Evolutionary conservation across 2,329 filamentous ascomycete species (phyloP).

Genomic region (Allantophomopsis cytisporea): DNA sequence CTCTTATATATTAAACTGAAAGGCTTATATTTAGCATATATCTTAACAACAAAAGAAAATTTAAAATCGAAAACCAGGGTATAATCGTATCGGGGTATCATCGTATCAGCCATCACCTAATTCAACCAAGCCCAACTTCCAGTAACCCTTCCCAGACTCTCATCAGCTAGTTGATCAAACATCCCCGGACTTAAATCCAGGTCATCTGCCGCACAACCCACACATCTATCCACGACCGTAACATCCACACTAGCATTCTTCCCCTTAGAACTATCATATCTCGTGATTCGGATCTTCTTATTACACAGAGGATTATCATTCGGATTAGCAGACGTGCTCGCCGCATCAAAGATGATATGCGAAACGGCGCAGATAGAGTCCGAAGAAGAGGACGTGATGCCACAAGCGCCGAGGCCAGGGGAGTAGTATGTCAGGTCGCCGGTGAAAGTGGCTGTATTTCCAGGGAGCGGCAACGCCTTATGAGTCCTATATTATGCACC

Average conservation of each 20-base stretch:
- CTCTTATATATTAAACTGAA: no score
- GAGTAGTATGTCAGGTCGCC: conserved; percentile 61
- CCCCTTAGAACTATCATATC: conserved; percentile 30
- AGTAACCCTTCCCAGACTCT: conserved; percentile 24
- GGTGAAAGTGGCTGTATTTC: conserved; percentile 33
- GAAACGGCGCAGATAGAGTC: conserved; percentile 57
- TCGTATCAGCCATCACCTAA: conserved; percentile 3
- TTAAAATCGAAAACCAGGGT: no score
- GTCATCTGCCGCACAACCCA: conserved; percentile 24
- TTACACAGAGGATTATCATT: conserved; percentile 59
- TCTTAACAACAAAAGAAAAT: no score
- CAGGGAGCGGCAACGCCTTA: conserved; percentile 34
- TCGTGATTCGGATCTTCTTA: conserved; percentile 45
- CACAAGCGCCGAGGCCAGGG: conserved; percentile 57
- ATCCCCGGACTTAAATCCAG: conserved; percentile 26
- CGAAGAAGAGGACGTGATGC: conserved; percentile 32
- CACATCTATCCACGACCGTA: conserved; percentile 50
- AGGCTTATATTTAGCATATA: no score
- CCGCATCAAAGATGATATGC: conserved; percentile 51
- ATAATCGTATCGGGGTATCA: no score
- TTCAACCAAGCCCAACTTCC: conserved; percentile 22
- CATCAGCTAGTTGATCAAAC: conserved; percentile 30
- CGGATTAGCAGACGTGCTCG: conserved; percentile 33
- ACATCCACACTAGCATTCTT: conserved; percentile 44
- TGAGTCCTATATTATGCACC: neutral